Conservation (phyloP, 257 asterid species). For the Solanum acaule region DNA sequence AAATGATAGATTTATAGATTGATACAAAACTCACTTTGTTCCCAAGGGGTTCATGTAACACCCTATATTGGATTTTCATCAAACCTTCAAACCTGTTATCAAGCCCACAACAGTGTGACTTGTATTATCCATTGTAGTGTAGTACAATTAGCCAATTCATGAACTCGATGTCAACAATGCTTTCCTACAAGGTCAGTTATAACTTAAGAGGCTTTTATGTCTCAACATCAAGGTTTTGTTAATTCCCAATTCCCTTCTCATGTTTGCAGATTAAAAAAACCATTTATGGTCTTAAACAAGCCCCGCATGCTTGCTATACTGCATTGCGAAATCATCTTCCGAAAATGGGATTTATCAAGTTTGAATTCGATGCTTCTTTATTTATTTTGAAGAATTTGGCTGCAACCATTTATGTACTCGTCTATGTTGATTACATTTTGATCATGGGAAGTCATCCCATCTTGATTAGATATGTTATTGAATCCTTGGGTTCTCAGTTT, state of each 20-base stretch:
- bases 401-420: neutral
- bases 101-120: too few species aligned
- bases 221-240: neutral
- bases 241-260: neutral
- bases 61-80: too few species aligned
- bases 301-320: neutral
- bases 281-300: neutral
- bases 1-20: neutral
- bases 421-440: neutral
- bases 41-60: too few species aligned
- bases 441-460: neutral
- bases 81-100: too few species aligned
- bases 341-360: neutral
- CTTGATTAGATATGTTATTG: neutral
- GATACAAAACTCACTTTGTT: neutral
- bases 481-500: neutral
- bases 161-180: too few species aligned
- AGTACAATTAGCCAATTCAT: too few species aligned
- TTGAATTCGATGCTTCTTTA: neutral
- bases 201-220: neutral
- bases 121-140: too few species aligned
- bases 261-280: neutral
- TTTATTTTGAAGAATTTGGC: too few species aligned
- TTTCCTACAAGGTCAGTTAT: neutral
- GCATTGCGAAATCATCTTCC: neutral